These are phyloP conservation scores for Capsicum chinense DNA, from an alignment of 257 asterid species.

Conservation along the genomic window DNA sequence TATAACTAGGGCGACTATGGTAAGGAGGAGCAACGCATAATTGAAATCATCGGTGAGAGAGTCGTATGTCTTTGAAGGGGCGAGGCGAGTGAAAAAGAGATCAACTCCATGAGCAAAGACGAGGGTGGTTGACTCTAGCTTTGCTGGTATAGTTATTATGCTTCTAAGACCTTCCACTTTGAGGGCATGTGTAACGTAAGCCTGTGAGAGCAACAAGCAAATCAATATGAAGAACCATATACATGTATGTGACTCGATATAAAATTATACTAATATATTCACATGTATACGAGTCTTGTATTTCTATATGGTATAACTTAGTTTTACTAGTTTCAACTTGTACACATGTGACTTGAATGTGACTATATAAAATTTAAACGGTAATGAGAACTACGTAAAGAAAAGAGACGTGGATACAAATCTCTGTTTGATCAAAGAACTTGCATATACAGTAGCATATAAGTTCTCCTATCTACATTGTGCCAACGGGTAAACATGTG, in stretches of 20 bases:
- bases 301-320: not conserved
- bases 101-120: slow-evolving; percentile 90
- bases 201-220: slow-evolving; percentile 54
- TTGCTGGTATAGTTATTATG: slow-evolving; percentile 70
- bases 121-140: slow-evolving; percentile 91
- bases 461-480: not conserved
- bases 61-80: slow-evolving; percentile 87
- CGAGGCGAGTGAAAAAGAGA: slow-evolving; percentile 85
- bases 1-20: slow-evolving; percentile 70
- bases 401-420: not conserved
- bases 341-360: not conserved
- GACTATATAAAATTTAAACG: not conserved
- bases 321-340: not conserved
- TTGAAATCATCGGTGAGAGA: slow-evolving; percentile 92
- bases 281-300: not conserved
- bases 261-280: not conserved
- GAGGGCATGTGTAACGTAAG: slow-evolving; percentile 75
- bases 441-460: not conserved
- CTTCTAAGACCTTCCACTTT: slow-evolving; percentile 82
- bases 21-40: slow-evolving; percentile 77
- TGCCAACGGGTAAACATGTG: not conserved
- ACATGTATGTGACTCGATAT: too few species aligned
- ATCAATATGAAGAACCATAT: not conserved
- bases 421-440: not conserved
- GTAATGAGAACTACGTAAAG: not conserved